Percentiles rank a stretch among this genome's conserved stretches.
phyloP scores from a whole-genome alignment of 352 stramenopile genomes.

The Globisporangium recalcitrans region DNA sequence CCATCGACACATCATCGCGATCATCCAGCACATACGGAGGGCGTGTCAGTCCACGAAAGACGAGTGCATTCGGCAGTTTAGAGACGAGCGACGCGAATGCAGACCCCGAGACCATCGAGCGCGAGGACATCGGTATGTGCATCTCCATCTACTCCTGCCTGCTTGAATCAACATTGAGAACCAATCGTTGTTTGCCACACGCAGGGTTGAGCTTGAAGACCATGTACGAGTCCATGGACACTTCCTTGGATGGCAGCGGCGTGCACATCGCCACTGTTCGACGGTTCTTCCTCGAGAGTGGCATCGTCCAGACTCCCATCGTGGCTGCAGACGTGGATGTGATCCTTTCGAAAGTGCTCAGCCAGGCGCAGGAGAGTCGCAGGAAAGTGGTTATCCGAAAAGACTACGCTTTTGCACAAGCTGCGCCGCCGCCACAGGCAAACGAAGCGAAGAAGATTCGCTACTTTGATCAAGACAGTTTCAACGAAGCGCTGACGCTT shows the following conservation, averaged over 20 bases:
- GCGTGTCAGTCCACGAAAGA: slow-evolving; percentile 9
- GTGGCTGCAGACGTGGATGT: slow-evolving; percentile 58
- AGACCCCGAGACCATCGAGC: slow-evolving; percentile 16
- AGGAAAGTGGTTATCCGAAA: slow-evolving; percentile 47
- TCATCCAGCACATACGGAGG: slow-evolving; percentile 20
- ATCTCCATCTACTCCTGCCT: neutral
- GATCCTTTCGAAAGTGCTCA: slow-evolving; percentile 58
- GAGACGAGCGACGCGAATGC: slow-evolving; percentile 10
- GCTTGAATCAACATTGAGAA: neutral
- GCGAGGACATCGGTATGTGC: slow-evolving; percentile 22
- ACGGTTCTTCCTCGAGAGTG: slow-evolving; percentile 59
- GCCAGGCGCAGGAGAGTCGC: slow-evolving; percentile 44
- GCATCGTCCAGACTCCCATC: slow-evolving; percentile 48
- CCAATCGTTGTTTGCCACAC: slow-evolving; percentile 6
- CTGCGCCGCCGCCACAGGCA: slow-evolving; percentile 12
- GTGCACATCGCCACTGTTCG: slow-evolving; percentile 66
- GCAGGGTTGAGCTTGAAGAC: slow-evolving; percentile 30
- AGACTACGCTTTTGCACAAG: slow-evolving; percentile 38
- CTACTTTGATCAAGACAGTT: slow-evolving; percentile 63
- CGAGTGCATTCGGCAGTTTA: neutral
- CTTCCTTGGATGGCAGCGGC: slow-evolving; percentile 35
- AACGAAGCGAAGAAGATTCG: slow-evolving; percentile 40
- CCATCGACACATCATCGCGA: slow-evolving; percentile 13
- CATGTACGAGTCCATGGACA: slow-evolving; percentile 48
- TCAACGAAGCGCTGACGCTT: slow-evolving; percentile 69